A percentile compares a stretch with the other conserved stretches of the same genome.
Evolutionary conservation across 345 rosid genomes (phyloP).

Genomic region (Firmiana major): DNA sequence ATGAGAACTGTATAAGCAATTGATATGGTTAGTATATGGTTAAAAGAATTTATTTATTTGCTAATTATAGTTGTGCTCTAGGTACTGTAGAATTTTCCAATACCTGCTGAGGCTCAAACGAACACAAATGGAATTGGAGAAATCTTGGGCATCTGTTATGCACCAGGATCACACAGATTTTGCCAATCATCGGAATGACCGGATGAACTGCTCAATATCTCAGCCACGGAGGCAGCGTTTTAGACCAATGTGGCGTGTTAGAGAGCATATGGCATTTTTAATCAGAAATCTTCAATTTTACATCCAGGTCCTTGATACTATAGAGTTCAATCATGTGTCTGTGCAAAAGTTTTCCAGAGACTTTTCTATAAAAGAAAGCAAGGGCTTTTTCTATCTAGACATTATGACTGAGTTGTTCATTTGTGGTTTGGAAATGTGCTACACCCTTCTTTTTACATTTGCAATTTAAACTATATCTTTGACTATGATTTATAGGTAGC

Average conservation of each 20-base stretch:
- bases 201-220: conserved; percentile 44
- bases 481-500: neutral
- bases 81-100: conserved; percentile 84
- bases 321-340: neutral
- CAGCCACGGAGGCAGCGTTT: conserved; percentile 73
- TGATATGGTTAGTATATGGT: neutral
- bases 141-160: conserved; percentile 98
- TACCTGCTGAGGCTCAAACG: conserved; percentile 85
- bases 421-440: neutral
- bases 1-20: neutral
- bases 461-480: neutral
- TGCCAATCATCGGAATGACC: conserved; percentile 61
- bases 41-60: neutral
- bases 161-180: conserved; percentile 88
- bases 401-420: neutral
- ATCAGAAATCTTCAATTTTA: conserved; percentile 96
- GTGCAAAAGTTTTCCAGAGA: neutral
- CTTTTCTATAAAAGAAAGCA: neutral
- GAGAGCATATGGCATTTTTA: conserved; percentile 98
- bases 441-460: neutral
- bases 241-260: conserved; percentile 91
- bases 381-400: neutral
- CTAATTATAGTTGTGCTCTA: conserved; percentile 31
- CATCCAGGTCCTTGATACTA: conserved; percentile 58
- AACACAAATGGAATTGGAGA: conserved; percentile 96